Evolutionary conservation across 2,329 filamentous ascomycete species (phyloP).

Genomic region (Leptographium procerum): DNA sequence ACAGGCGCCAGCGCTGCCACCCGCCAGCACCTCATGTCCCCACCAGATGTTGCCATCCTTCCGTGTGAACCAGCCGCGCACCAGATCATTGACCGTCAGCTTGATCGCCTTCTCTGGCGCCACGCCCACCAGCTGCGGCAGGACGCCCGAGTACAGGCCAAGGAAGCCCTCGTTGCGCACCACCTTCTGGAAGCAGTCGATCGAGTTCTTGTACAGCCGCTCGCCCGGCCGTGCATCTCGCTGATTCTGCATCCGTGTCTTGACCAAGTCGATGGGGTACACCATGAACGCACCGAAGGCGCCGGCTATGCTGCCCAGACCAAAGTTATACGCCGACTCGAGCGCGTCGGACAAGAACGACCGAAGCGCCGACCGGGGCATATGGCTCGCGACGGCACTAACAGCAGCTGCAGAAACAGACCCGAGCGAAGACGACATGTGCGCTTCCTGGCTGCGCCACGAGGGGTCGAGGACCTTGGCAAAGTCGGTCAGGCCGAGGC

Average conservation of each 20-base stretch:
- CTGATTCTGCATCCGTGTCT: constrained; percentile 98
- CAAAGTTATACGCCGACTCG: constrained; percentile 83
- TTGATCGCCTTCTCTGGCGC: constrained; percentile 99
- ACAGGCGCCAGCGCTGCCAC: constrained; percentile 81
- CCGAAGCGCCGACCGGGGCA: constrained; percentile 38
- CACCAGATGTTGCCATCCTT: constrained; percentile 62
- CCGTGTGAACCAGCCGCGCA: constrained; percentile 64
- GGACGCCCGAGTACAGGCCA: constrained; percentile 86
- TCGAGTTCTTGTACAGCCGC: constrained; percentile 88
- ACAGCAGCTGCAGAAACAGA: constrained; percentile 7
- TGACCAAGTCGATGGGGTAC: constrained; percentile 96
- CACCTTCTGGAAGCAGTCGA: constrained; percentile 91
- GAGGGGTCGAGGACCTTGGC: constrained; percentile 89
- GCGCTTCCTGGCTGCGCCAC: constrained; percentile 57
- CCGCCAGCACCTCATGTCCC: constrained; percentile 68
- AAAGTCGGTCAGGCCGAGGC: constrained; percentile 74
- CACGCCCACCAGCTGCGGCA: constrained; percentile 92
- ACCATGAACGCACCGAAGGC: constrained; percentile 99
- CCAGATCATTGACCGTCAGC: constrained; percentile 92
- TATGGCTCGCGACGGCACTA: constrained; percentile 12
- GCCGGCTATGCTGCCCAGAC: constrained; percentile 77
- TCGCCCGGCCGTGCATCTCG: constrained; percentile 71
- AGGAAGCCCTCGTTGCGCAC: constrained; percentile 81
- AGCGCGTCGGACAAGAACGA: constrained; percentile 52
- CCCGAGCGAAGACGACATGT: constrained; percentile 13